Conservation (phyloP, 2,329 filamentous ascomycete species). For the Monosporascus sp. region DNA sequence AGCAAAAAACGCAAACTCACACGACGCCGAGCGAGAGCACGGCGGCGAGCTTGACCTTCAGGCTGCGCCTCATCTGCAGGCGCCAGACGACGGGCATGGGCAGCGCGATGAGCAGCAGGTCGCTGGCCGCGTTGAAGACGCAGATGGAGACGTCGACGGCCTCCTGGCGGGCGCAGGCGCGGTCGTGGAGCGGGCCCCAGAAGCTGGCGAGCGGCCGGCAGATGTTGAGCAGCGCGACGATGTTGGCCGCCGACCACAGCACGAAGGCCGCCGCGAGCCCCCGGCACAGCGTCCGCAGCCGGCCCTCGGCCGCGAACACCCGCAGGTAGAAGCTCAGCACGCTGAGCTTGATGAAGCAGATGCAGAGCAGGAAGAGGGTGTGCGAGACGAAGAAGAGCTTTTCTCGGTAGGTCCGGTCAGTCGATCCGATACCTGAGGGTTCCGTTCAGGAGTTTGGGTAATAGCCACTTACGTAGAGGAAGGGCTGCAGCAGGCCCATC, state of each 20-base stretch:
- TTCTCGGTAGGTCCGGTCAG: neutral
- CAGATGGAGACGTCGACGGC: slow-evolving; percentile 20
- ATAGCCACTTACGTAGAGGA: too few relatives aligned
- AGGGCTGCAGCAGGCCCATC: too few relatives aligned
- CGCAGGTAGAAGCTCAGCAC: slow-evolving; percentile 30
- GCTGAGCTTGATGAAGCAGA: slow-evolving; percentile 29
- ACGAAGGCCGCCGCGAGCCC: slow-evolving; percentile 17
- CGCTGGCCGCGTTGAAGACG: slow-evolving; percentile 40
- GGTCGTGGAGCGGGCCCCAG: slow-evolving; percentile 18
- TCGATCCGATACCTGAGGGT: too few relatives aligned
- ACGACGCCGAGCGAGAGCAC: slow-evolving; percentile 39
- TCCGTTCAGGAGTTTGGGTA: too few relatives aligned
- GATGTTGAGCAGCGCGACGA: slow-evolving; percentile 12
- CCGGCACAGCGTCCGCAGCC: slow-evolving; percentile 4
- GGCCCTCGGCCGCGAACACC: slow-evolving; percentile 19
- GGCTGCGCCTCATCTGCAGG: slow-evolving; percentile 35
- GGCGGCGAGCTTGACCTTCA: slow-evolving; percentile 36
- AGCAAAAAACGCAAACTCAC: slow-evolving; percentile 23
- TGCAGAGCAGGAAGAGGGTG: slow-evolving; percentile 24
- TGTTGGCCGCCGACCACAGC: slow-evolving; percentile 11
- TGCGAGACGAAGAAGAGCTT: slow-evolving; percentile 28
- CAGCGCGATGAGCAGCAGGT: slow-evolving; percentile 40
- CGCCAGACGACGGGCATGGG: slow-evolving; percentile 42
- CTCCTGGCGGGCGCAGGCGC: slow-evolving; percentile 23
- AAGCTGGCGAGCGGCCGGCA: slow-evolving; percentile 11